Evolutionary conservation across 1,139 yeast genomes (phyloP).

Genomic region (Ogataea hybrid): DNA sequence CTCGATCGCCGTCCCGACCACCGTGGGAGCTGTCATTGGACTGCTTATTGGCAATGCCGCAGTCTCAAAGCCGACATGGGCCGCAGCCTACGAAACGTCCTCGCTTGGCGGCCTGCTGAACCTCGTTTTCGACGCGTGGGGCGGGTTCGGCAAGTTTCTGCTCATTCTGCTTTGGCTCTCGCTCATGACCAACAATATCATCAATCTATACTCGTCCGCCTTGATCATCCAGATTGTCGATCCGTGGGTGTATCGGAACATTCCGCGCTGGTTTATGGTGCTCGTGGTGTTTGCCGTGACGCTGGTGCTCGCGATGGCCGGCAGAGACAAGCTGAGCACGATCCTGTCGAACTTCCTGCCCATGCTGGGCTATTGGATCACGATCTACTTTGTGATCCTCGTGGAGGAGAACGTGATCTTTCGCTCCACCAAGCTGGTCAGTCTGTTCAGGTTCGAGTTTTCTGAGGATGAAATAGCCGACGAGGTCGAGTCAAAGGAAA

Average conservation of each 20-base stretch:
- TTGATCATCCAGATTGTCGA: constrained; percentile 76
- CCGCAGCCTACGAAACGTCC: constrained; percentile 48
- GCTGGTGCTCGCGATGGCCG: constrained; percentile 70
- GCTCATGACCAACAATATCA: constrained; percentile 73
- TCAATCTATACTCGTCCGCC: constrained; percentile 83
- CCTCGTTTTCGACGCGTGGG: constrained; percentile 72
- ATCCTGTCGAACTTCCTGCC: constrained; percentile 88
- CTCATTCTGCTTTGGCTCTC: constrained; percentile 68
- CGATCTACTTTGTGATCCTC: constrained; percentile 72
- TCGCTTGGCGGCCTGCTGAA: constrained; percentile 82
- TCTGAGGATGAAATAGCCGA: not conserved
- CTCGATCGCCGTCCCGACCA: constrained; percentile 70
- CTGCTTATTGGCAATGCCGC: constrained; percentile 72
- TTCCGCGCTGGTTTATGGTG: constrained; percentile 84
- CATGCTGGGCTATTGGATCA: constrained; percentile 93
- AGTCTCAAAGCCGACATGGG: constrained; percentile 54
- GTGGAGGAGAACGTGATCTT: constrained; percentile 75
- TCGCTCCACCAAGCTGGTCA: constrained; percentile 50
- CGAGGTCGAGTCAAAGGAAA: constrained; percentile 24
- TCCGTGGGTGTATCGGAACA: constrained; percentile 46
- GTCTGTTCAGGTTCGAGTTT: constrained; percentile 56
- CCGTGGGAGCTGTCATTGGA: constrained; percentile 76
- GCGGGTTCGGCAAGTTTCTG: constrained; percentile 75
- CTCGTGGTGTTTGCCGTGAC: constrained; percentile 62
- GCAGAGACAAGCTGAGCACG: constrained; percentile 69